Conservation (phyloP, 371 early-diverging fungal species). For the Sporodiniella umbellata region DNA sequence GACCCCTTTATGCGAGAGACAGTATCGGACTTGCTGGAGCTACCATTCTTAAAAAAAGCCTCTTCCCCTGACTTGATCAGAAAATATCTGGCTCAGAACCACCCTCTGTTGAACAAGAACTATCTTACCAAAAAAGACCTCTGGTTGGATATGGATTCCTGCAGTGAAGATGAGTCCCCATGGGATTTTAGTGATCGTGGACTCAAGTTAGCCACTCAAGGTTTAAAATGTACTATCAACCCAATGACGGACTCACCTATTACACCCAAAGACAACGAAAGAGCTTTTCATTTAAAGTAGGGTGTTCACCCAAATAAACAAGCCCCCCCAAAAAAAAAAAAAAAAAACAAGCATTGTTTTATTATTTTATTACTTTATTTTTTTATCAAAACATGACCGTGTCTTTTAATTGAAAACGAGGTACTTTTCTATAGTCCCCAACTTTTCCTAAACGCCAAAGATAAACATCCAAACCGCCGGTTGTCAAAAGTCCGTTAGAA, state of each 20-base stretch:
- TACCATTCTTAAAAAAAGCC: conserved; percentile 53
- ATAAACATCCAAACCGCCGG: conserved; percentile 63
- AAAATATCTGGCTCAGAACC: conserved; percentile 12
- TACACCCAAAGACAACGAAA: conserved; percentile 15
- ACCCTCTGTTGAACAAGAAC: conserved; percentile 16
- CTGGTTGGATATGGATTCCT: conserved; percentile 10
- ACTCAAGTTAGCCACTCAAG: conserved; percentile 8
- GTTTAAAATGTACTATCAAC: neutral
- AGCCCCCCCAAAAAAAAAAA: neutral
- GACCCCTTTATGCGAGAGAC: conserved; percentile 66
- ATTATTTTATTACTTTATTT: too few relatives aligned
- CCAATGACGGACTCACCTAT: conserved; percentile 11
- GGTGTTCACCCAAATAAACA: too few relatives aligned
- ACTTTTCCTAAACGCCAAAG: conserved; percentile 72
- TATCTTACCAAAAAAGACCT: neutral
- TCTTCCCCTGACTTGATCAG: conserved; percentile 13
- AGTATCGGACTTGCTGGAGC: conserved; percentile 62
- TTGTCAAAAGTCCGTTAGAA: conserved; percentile 35
- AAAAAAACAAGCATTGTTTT: neutral
- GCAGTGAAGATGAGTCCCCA: conserved; percentile 3
- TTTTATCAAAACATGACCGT: conserved; percentile 76
- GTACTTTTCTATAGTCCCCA: conserved; percentile 56
- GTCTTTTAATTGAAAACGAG: conserved; percentile 59
- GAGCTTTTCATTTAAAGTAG: neutral
- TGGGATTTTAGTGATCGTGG: conserved; percentile 13